Evolutionary conservation across 1,284 basidiomycete genomes (phyloP), one percentile per base, ranked within the genome.

Genomic region (Papiliotrema laurentii): DNA sequence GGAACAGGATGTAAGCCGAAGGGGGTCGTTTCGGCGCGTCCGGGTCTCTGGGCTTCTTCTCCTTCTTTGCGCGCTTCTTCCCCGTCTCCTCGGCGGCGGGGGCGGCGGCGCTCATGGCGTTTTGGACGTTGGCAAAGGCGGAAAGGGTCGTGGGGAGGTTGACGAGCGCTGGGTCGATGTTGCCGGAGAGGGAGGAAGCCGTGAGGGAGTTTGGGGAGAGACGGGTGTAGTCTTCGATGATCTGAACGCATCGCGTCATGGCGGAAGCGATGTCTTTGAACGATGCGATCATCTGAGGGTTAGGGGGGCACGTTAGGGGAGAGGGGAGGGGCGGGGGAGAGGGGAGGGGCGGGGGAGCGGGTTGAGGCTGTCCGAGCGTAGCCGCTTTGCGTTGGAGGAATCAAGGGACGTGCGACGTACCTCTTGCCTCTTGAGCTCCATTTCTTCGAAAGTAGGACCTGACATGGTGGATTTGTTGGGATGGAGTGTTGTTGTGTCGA

Each of bases 1-100:
- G 94, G 80, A 87, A 98, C 61, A 96, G 79, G 68, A 98, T 83
- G 77, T 97, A 98, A 18, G 92, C 92, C 18, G 89, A 90, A 19
- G 92, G 81, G 24, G 94, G 91, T 16, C 91, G 84, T 75, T 96
- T 97, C 36, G 94, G 94, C 50, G 90, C 90, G 70, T 91, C 86
- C 30, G 91, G 91, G 69, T 98, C 93, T 71, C 84, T 90, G 49
- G 75, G 72, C 63, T 74, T 77, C 68, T 76, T 77, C 61, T 72
- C 66, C 48, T 66, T 69, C 43, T 45, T 50, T 45, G 50, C 53
- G 18, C 48, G 48, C 49, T 61, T 64, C 54, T 64, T 67, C 42
- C 24, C 26, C 14, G 18, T n/a, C 4, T 21, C 45, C 14, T 35
- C 34, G 21, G 28, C 9, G 14, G 11, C 22, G 24, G 19, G 19